These are phyloP conservation scores for Zizania latifolia DNA, from an alignment of 176 grass and related monocot species.

Conservation along the genomic window DNA sequence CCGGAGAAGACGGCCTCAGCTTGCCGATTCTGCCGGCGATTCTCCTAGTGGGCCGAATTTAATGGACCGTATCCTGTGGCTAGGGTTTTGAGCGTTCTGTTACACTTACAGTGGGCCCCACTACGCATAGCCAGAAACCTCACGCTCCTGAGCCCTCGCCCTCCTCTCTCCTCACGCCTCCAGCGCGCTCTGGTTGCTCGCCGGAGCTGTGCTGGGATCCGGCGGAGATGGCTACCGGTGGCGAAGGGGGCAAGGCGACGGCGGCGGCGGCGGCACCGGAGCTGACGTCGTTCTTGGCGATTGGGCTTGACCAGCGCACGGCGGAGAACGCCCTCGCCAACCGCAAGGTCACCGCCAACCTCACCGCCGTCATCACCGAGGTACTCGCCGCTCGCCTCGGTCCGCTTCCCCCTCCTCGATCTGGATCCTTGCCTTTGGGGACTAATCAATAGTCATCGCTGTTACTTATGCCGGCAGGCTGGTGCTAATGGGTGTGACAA, in stretches of 20 bases:
- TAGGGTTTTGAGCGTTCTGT: neutral
- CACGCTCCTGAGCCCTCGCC: neutral
- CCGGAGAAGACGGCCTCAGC: no score
- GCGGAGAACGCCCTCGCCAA: constrained; percentile 57
- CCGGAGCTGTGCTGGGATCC: neutral
- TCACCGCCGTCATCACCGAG: constrained; percentile 46
- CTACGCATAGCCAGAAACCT: no score
- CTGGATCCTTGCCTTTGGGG: neutral
- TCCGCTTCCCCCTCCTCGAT: neutral
- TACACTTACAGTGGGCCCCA: neutral
- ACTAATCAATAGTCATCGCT: neutral
- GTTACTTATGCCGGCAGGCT: constrained; percentile 17
- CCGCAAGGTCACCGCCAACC: constrained; percentile 55
- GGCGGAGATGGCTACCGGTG: constrained; percentile 21
- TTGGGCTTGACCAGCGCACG: constrained; percentile 48
- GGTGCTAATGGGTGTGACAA: constrained; percentile 38
- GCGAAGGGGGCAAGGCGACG: neutral
- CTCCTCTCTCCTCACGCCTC: neutral
- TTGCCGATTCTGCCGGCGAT: no score
- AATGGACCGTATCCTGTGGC: no score
- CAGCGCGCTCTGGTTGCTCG: neutral
- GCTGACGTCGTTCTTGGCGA: constrained; percentile 42
- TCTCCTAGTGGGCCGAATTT: no score
- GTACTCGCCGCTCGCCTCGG: neutral
- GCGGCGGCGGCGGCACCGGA: neutral